phyloP scores from a whole-genome alignment of 2,329 filamentous ascomycete species.

The Zalaria obscura region DNA sequence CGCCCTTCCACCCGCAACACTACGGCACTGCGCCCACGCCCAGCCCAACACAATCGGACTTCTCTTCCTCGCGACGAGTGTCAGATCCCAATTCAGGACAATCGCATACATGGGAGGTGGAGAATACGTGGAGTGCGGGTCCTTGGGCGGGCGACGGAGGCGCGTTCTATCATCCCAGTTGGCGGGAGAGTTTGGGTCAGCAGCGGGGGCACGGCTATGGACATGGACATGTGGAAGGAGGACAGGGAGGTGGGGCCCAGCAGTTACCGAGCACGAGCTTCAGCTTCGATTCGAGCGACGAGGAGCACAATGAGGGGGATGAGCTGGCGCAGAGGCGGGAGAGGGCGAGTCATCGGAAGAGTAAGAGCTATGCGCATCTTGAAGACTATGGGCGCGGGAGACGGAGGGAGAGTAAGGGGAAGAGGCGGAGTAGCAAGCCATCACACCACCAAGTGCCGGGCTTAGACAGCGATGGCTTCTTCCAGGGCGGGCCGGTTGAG shows the following conservation, averaged over 20 bases:
- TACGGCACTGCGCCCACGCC: slow-evolving; percentile 78
- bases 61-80: slow-evolving; percentile 55
- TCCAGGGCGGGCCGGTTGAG: not conserved
- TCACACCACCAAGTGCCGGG: slow-evolving; percentile 4
- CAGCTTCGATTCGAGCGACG: slow-evolving; percentile 9
- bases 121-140: slow-evolving; percentile 32
- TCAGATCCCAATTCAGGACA: slow-evolving; percentile 3
- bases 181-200: too few species aligned
- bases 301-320: slow-evolving; percentile 5
- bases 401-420: not conserved
- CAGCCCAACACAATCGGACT: slow-evolving; percentile 35
- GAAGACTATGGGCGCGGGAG: slow-evolving; percentile 52
- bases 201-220: too few species aligned
- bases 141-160: slow-evolving; percentile 26
- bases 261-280: slow-evolving; percentile 20
- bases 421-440: not conserved
- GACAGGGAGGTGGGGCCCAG: slow-evolving; percentile 11
- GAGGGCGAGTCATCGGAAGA: slow-evolving; percentile 18
- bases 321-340: slow-evolving; percentile 5
- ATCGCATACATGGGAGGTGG: too few species aligned
- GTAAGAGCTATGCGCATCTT: slow-evolving; percentile 74
- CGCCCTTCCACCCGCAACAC: slow-evolving; percentile 68
- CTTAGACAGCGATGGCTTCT: slow-evolving; percentile 4
- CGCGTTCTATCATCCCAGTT: slow-evolving; percentile 8
- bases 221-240: slow-evolving; percentile 1